A percentile compares a stretch with the other conserved stretches of the same genome.
Evolutionary conservation across 306 rosid species (phyloP).

Genomic region (Vigna angularis): DNA sequence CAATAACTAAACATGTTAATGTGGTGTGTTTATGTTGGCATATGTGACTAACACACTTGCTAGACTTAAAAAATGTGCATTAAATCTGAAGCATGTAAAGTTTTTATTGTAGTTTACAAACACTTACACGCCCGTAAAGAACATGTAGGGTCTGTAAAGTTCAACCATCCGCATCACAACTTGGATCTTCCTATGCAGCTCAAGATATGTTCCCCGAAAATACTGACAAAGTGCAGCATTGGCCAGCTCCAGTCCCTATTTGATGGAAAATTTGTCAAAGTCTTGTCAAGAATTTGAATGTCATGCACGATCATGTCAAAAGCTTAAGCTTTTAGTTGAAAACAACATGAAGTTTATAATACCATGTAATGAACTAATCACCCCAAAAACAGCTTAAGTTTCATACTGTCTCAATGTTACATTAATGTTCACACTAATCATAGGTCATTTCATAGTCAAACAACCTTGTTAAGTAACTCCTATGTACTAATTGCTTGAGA

Average conservation of each 20-base stretch:
- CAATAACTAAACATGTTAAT: neutral
- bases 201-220: conserved; percentile 56
- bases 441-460: neutral
- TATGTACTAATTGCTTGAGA: no score
- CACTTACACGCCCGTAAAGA: conserved; percentile 81
- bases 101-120: neutral
- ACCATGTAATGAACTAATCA: neutral
- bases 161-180: conserved; percentile 76
- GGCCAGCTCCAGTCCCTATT: conserved; percentile 68
- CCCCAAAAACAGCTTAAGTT: neutral
- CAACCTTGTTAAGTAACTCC: neutral
- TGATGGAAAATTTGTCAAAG: neutral
- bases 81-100: conserved; percentile 2
- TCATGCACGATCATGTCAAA: neutral
- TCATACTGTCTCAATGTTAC: neutral
- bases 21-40: neutral
- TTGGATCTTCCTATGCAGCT: conserved; percentile 63
- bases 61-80: neutral
- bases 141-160: conserved; percentile 78
- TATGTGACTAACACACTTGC: neutral
- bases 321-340: neutral
- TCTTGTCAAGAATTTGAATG: neutral
- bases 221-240: conserved; percentile 73
- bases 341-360: neutral
- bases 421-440: neutral